Evolutionary conservation across 345 rosid species (phyloP).

Genomic region (Aurinia saxatilis): DNA sequence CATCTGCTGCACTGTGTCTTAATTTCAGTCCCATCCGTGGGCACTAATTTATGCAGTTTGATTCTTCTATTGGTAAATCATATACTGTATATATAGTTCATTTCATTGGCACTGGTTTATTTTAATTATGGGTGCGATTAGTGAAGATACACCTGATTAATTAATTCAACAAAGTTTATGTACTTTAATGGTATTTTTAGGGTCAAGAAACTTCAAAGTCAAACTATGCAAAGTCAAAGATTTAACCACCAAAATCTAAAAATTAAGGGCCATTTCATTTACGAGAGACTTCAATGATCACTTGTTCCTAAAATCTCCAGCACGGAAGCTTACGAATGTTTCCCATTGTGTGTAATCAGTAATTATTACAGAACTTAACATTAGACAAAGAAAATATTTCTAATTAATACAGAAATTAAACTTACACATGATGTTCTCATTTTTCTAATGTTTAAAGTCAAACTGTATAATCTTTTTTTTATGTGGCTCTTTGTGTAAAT

Average conservation of each 20-base stretch:
- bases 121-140: background rate
- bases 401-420: background rate
- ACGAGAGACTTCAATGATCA: slow-evolving; percentile 1
- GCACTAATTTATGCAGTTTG: slow-evolving; percentile 11
- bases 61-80: slow-evolving; percentile 11
- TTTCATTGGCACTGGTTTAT: background rate
- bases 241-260: too few species aligned
- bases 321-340: slow-evolving; percentile 10
- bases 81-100: too few species aligned
- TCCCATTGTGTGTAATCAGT: background rate
- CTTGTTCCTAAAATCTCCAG: slow-evolving; percentile 14
- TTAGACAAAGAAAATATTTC: background rate
- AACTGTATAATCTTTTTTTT: background rate
- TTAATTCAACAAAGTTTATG: background rate
- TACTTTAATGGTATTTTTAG: background rate
- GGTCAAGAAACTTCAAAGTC: slow-evolving; percentile 10
- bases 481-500: background rate
- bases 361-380: background rate
- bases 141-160: background rate
- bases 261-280: too few species aligned
- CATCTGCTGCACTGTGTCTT: slow-evolving; percentile 3
- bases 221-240: background rate
- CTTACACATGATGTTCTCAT: background rate
- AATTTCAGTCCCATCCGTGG: background rate
- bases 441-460: background rate